Conservation (phyloP, 2,329 filamentous ascomycete species). For the Beauveria rudraprayagi region DNA sequence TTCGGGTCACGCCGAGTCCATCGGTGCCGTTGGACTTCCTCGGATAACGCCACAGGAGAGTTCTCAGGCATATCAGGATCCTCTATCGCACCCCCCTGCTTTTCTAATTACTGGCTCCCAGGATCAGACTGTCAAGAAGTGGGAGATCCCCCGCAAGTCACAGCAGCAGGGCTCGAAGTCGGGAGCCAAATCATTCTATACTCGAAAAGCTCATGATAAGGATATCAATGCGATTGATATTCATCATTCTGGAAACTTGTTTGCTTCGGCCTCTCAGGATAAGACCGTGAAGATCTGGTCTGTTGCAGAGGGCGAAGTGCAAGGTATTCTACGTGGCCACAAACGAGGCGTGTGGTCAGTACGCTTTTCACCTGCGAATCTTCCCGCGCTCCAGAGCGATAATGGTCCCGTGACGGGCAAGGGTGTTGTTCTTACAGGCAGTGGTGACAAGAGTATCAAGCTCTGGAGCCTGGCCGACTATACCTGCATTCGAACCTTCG, state of each 20-base stretch:
- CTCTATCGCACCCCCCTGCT: conserved; percentile 69
- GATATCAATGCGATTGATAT: conserved; percentile 94
- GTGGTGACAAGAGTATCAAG: conserved; percentile 92
- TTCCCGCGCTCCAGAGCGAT: conserved; percentile 64
- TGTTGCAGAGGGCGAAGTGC: conserved; percentile 76
- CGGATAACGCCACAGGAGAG: conserved; percentile 57
- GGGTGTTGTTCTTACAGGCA: conserved; percentile 80
- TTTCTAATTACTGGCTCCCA: conserved; percentile 90
- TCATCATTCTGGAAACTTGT: conserved; percentile 65
- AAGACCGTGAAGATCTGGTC: conserved; percentile 97
- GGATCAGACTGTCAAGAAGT: conserved; percentile 90
- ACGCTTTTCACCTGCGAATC: conserved; percentile 73
- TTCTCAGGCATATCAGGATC: conserved; percentile 63
- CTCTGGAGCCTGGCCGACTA: conserved; percentile 92
- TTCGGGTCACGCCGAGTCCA: conserved; percentile 86
- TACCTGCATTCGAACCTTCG: conserved; percentile 85
- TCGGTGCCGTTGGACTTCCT: conserved; percentile 82
- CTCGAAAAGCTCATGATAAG: conserved; percentile 94
- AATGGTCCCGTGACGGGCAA: conserved; percentile 66
- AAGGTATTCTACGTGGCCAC: conserved; percentile 87
- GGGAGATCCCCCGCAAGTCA: conserved; percentile 63
- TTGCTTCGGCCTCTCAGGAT: conserved; percentile 94
- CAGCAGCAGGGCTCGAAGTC: conserved; percentile 39
- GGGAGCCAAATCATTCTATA: conserved; percentile 64
- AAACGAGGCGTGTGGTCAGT: conserved; percentile 95